Base-by-base conservation (phyloP, 352 stramenopile genomes). In the Phytophthora pinifolia region DNA sequence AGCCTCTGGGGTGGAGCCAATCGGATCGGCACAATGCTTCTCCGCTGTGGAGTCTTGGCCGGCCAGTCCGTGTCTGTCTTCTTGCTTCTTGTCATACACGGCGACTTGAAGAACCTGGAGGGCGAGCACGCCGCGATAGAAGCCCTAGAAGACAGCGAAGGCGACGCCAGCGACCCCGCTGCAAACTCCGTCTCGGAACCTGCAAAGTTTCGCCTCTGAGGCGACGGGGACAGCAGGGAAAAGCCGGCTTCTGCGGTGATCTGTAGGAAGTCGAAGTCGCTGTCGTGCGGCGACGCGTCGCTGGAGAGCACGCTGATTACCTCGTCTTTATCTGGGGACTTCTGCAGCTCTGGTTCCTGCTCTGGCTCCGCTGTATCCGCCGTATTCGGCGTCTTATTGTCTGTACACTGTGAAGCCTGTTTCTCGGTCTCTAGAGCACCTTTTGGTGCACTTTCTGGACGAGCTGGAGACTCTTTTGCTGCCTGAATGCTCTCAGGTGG, bases 31-130 rank as follows among this genome's bases (percentile, higher is more conserved):
- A 53, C 36, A 35, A 68, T 48, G 5, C 43, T 51, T 7, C 49
- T 42, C 36, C 54, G 42, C 33, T 61, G 57, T 6, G 62, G 47
- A 5, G 47, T 65, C 7, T 54, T 67, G 5, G 14, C 38, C 15
- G 50, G 6, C 31, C 18, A 17, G 20, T 25, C 20, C 20, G 20
- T 25, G 20, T 3, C 20, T 15, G 47, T 54, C 18, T 48, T 29
- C 15, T 41, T 46, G 9, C 18, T 46, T 13, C 38, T 38, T 6
- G 59, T 49, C 32, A 49, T 66, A 33, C 79, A 62, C 9, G 84
- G 82, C 17, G 82, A 92, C 14, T 82, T 80, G 47, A 94, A 89
- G 61, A 91, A 94, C 15, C 55, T 68, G 10, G 84, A 92, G 5
- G 84, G 84, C 2, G 82, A 94, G 22, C 59, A 72, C 9, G 70